These are phyloP conservation scores for Acanthochlamys bracteata DNA, from an alignment of 106 monocot genomes.

Conservation along the genomic window DNA sequence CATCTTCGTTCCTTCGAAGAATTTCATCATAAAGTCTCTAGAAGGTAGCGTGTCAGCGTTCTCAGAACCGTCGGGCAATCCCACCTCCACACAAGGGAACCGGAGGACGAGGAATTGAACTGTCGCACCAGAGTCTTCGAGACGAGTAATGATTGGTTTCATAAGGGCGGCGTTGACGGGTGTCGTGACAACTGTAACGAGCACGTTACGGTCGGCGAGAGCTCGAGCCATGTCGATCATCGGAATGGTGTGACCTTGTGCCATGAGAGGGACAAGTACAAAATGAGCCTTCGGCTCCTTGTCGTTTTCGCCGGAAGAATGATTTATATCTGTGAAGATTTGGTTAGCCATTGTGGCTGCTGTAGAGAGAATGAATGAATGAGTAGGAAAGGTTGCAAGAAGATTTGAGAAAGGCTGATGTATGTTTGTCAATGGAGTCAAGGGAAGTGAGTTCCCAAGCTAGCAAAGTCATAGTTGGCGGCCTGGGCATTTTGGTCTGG, in stretches of 20 bases:
- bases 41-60: conserved; percentile 4
- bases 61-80: conserved; percentile 6
- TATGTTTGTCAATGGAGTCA: too few relatives aligned
- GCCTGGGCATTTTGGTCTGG: too few relatives aligned
- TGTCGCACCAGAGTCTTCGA: not conserved
- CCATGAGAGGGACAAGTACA: conserved; percentile 10
- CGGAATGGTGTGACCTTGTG: conserved; percentile 13
- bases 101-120: not conserved
- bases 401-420: too few relatives aligned
- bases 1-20: not conserved
- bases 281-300: conserved; percentile 4
- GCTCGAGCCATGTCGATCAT: conserved; percentile 4
- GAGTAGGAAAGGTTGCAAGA: too few relatives aligned
- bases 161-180: not conserved
- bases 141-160: not conserved
- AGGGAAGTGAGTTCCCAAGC: too few relatives aligned
- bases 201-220: not conserved
- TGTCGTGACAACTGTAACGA: not conserved
- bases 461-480: too few relatives aligned
- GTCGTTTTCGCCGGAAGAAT: too few relatives aligned
- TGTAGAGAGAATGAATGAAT: too few relatives aligned
- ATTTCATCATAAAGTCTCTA: not conserved
- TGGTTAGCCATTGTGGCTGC: too few relatives aligned
- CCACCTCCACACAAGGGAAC: not conserved
- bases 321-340: too few relatives aligned